phyloP scores from a whole-genome alignment of 768 basidiomycete genomes.

The Rhizopogon vinicolor region DNA sequence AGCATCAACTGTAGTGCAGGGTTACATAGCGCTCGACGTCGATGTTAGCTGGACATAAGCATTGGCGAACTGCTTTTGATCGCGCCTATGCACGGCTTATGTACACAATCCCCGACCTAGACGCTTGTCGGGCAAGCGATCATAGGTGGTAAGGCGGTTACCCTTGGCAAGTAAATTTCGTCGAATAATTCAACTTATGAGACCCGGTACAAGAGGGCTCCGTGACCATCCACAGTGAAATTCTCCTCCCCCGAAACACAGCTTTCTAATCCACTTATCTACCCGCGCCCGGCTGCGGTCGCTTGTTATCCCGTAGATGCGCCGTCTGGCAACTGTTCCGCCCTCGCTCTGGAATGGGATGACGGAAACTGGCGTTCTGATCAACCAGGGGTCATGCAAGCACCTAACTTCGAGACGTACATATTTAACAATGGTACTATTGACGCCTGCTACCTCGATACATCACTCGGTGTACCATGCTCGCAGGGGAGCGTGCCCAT shows the following conservation, averaged over 20 bases:
- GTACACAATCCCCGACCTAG: too few species aligned
- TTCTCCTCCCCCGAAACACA: constrained; percentile 30
- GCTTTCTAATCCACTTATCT: constrained; percentile 40
- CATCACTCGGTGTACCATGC: constrained; percentile 16
- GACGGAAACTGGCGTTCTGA: constrained; percentile 38
- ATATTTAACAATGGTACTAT: constrained; percentile 41
- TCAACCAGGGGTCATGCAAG: constrained; percentile 36
- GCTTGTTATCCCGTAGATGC: constrained; percentile 33
- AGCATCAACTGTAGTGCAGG: too few species aligned
- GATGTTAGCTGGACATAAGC: too few species aligned
- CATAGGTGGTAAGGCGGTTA: too few species aligned
- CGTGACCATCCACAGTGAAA: constrained; percentile 23
- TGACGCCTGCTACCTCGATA: constrained; percentile 31
- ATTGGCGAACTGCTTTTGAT: too few species aligned
- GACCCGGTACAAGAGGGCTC: too few species aligned
- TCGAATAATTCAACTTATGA: too few species aligned
- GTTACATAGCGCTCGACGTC: too few species aligned
- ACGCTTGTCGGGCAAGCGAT: too few species aligned
- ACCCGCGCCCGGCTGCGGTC: constrained; percentile 35
- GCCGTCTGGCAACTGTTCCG: constrained; percentile 35
- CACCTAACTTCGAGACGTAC: constrained; percentile 27
- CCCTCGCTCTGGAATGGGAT: constrained; percentile 18
- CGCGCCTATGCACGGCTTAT: too few species aligned
- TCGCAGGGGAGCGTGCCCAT: constrained; percentile 16
- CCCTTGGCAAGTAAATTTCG: too few species aligned